Evolutionary conservation across 2,329 filamentous ascomycete species (phyloP), one percentile per base, ranked within the genome.

Genomic region (Phaeosphaeria sp.): DNA sequence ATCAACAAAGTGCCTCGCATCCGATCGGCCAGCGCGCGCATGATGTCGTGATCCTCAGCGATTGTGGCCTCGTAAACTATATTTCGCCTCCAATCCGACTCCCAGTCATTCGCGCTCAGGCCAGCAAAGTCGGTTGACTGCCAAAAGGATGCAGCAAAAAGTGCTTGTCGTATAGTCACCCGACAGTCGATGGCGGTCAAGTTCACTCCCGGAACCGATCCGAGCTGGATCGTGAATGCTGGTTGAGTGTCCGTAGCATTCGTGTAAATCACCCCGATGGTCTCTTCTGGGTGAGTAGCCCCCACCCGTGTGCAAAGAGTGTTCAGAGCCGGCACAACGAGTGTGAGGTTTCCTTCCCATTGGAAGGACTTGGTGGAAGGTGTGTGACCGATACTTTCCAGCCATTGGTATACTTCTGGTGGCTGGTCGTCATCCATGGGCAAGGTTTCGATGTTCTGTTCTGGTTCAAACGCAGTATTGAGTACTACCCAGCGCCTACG

Each of bases 401-500:
- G 46, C 55, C 55, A 58, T 10, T 50, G 0, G 30, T 44, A 58
- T 9, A 54, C 20, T 20, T 46, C 41, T n/a, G 21, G 46, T 11
- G 50, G 41, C 17, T 58, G 51, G 13, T 30, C 23, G 22, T 54
- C 51, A 2, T 42, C 36, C 13, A 41, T 46, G 17, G 51, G 54
- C 6, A 54, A 9, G 18, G 51, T 50, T 27, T 58, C 55, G 11
- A 54, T 46, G 6, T 23, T 21, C 11, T 27, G 6, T 11, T 43
- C 36, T 6, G 25, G 11, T 11, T 11, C 11, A 10, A 57, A 49
- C 4, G 44, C 33, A 41, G 55, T 57, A 30, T 57, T 50, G 30
- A 57, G 55, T 6, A 17, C 50, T 18, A 44, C 53, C 50, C 55
- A 57, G 18, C 48, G 48, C 33, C 30, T 56, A 13, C 50, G 33